Evolutionary conservation across 345 rosid species (phyloP), one percentile per base, ranked within the genome.

Genomic region (Dimocarpus longan): DNA sequence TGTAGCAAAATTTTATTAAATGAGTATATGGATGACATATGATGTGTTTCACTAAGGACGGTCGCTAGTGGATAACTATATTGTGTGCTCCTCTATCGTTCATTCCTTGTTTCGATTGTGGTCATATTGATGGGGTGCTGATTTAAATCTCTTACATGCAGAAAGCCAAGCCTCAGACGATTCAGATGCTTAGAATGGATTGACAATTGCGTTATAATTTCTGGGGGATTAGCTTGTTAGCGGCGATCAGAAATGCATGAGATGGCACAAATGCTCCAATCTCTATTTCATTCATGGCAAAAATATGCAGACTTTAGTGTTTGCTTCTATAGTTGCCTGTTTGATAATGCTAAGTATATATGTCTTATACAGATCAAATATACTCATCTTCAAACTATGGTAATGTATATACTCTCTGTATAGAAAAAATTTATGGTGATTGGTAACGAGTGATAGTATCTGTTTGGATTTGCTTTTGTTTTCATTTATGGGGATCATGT

Each of bases 361-460:
- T 37, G 11, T 40, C 11, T 22, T 37, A 57, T 70, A 24, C 8
- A n/a, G 19, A n/a, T 37, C 39, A 26, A 39, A 19, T 39, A 6
- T 72, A 56, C 59, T 6, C 21, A 19, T 71, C 80, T 59, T 37
- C 39, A 46, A 7, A 62, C 46, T 70, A 64, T 62, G 40, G 71
- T 60, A 46, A 59, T 46, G 69, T 60, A 46, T 0, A 26, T 5
- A 70, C 40, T 11, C 62, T 44, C 13, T 71, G 71, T 71, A 78
- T 70, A 78, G 71, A 63, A 48, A 42, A 60, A 42, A 73, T 60
- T n/a, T 10, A 60, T 73, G 56, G 68, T 73, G 68, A 73, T 60
- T 73, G 54, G 46, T 73, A 18, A 37, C 13, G 13, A 73, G 32
- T 50, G 21, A 43, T 73, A 9, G 62, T 43, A 44, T 44, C 12